These are phyloP conservation scores for Schizonepeta tenuifolia DNA, from an alignment of 257 asterid genomes.

Conservation along the genomic window DNA sequence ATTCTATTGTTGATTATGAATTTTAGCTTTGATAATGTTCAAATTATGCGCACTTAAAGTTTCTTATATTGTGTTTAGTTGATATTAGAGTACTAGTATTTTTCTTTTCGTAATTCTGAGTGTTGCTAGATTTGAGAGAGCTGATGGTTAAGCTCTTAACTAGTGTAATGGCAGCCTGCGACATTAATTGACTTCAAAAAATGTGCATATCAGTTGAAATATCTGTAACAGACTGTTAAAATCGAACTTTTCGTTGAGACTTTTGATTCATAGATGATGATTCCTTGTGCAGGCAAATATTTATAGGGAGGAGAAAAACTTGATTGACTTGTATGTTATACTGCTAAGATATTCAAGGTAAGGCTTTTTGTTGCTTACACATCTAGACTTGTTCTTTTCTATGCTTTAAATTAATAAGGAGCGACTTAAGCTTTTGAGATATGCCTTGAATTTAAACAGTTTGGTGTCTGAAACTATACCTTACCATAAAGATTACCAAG, in stretches of 20 bases:
- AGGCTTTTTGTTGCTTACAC: slow-evolving; percentile 7
- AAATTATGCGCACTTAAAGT: background rate
- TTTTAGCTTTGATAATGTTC: slow-evolving; percentile 19
- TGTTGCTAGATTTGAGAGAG: slow-evolving; percentile 7
- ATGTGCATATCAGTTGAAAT: slow-evolving; percentile 3
- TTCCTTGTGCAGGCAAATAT: slow-evolving; percentile 63
- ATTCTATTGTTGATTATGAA: slow-evolving; percentile 28
- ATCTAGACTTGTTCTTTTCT: background rate
- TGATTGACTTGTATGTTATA: slow-evolving; percentile 76
- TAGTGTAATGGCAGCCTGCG: slow-evolving; percentile 2
- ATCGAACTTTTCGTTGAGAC: background rate
- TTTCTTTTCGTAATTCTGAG: background rate
- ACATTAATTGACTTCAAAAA: slow-evolving; percentile 11
- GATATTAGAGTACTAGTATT: background rate
- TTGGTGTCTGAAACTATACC: slow-evolving; percentile 92
- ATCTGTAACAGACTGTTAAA: slow-evolving; percentile 8
- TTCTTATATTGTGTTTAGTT: slow-evolving; percentile 2
- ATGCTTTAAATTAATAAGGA: slow-evolving; percentile 19
- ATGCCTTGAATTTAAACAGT: slow-evolving; percentile 48
- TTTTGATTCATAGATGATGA: slow-evolving; percentile 18
- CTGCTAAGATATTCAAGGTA: slow-evolving; percentile 86
- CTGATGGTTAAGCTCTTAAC: slow-evolving; percentile 12
- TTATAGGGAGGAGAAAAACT: slow-evolving; percentile 72
- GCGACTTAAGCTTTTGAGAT: slow-evolving; percentile 34
- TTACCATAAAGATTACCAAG: slow-evolving; percentile 73